These are phyloP conservation scores for Saksenaea oblongispora DNA, from an alignment of 371 early-diverging fungal species.

Conservation along the genomic window DNA sequence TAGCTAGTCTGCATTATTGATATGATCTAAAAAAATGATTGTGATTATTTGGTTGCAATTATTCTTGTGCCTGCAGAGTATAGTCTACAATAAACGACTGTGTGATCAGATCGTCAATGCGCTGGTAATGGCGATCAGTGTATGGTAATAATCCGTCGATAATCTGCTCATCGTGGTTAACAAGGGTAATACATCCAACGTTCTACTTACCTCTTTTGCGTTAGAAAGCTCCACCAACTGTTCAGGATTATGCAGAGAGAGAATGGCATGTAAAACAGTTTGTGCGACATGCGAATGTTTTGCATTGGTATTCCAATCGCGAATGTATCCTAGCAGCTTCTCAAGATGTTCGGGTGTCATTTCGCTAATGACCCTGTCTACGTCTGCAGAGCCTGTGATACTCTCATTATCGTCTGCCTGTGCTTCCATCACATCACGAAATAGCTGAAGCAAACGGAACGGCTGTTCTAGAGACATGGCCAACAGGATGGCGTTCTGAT, in stretches of 20 bases:
- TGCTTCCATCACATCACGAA: constrained; percentile 65
- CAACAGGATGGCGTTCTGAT: constrained; percentile 88
- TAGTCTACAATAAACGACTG: constrained; percentile 87
- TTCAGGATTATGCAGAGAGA: constrained; percentile 65
- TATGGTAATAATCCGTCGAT: constrained; percentile 86
- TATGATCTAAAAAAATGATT: too few relatives aligned
- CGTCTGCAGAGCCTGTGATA: constrained; percentile 62
- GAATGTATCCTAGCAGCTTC: constrained; percentile 79
- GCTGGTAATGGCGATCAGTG: constrained; percentile 88
- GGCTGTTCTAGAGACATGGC: constrained; percentile 92
- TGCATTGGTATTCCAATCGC: constrained; percentile 95
- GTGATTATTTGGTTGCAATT: constrained; percentile 6
- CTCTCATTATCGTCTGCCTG: constrained; percentile 53
- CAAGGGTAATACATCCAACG: background rate
- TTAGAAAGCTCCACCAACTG: constrained; percentile 71
- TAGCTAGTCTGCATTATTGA: too few relatives aligned
- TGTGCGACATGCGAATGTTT: constrained; percentile 83
- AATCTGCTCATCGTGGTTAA: constrained; percentile 31
- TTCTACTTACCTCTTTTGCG: constrained; percentile 69
- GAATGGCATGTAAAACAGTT: constrained; percentile 75
- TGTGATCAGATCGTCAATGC: constrained; percentile 82
- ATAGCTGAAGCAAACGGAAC: constrained; percentile 73
- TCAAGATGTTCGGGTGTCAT: constrained; percentile 65
- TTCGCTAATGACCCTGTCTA: constrained; percentile 67
- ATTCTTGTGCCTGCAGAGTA: constrained; percentile 70